Evolutionary conservation across 352 stramenopile genomes (phyloP).

Genomic region (Globisporangium radiosum): DNA sequence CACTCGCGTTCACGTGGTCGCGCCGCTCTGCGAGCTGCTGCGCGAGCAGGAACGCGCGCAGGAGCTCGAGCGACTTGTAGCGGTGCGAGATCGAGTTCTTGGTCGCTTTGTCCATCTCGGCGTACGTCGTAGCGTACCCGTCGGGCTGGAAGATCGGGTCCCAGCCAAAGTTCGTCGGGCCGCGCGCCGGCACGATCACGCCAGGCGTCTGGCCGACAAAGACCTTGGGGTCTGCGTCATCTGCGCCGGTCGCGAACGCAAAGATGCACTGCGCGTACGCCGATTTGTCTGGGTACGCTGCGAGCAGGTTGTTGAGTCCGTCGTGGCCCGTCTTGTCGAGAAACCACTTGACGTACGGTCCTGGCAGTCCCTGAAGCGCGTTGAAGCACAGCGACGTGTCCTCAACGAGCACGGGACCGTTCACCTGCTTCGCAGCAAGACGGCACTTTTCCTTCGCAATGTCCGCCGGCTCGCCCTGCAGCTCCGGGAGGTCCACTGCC

Average conservation of each 20-base stretch:
- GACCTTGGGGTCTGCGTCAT: constrained; percentile 79
- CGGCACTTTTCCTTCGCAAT: constrained; percentile 94
- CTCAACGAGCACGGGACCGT: constrained; percentile 92
- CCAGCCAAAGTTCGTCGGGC: constrained; percentile 86
- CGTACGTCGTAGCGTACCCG: constrained; percentile 81
- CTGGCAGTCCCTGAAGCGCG: constrained; percentile 90
- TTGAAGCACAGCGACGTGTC: constrained; percentile 98
- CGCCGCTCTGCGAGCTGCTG: background rate
- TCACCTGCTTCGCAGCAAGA: constrained; percentile 80
- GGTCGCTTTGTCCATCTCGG: constrained; percentile 84
- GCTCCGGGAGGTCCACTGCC: constrained; percentile 94
- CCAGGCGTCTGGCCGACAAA: constrained; percentile 92
- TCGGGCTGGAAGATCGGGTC: constrained; percentile 88
- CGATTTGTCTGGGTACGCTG: constrained; percentile 92
- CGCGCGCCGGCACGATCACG: constrained; percentile 89
- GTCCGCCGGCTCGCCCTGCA: constrained; percentile 94
- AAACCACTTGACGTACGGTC: constrained; percentile 99
- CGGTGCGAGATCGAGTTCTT: constrained; percentile 92
- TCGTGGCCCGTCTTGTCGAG: constrained; percentile 92
- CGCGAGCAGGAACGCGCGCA: constrained; percentile 32
- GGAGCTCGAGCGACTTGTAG: constrained; percentile 73
- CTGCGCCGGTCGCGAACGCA: constrained; percentile 69
- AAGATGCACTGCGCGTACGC: constrained; percentile 97
- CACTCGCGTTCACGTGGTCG: no score
- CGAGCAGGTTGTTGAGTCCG: constrained; percentile 93